Conservation (phyloP, 2,329 filamentous ascomycete genomes). For the Kalmusia sp. region DNA sequence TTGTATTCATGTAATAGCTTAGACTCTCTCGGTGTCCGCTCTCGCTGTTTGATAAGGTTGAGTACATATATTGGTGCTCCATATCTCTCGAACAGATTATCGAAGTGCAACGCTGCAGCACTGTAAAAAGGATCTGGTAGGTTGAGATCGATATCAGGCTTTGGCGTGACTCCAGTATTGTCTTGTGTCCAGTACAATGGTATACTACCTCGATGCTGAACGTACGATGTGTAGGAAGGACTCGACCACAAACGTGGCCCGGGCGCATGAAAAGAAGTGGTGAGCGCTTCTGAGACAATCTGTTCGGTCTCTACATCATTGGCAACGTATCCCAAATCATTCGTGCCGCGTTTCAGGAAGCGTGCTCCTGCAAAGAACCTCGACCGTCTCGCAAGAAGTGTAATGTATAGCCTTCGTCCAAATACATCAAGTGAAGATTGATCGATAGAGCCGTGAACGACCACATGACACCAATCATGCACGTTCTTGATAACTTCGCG, state of each 20-base stretch:
- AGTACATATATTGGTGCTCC: slow-evolving; percentile 90
- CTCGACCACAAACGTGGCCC: slow-evolving; percentile 85
- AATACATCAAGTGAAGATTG: slow-evolving; percentile 80
- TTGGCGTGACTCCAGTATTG: slow-evolving; percentile 91
- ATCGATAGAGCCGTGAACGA: slow-evolving; percentile 96
- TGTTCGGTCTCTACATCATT: slow-evolving; percentile 99
- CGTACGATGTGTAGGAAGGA: slow-evolving; percentile 92
- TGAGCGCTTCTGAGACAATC: slow-evolving; percentile 92
- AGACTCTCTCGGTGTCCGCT: slow-evolving; percentile 87
- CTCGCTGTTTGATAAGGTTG: slow-evolving; percentile 85
- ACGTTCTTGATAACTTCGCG: slow-evolving; percentile 74
- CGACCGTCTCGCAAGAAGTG: slow-evolving; percentile 90
- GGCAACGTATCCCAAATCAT: slow-evolving; percentile 93
- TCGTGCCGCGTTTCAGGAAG: slow-evolving; percentile 92
- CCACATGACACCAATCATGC: slow-evolving; percentile 94
- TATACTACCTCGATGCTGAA: slow-evolving; percentile 96
- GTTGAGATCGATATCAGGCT: slow-evolving; percentile 94
- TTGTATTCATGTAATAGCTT: slow-evolving; percentile 90
- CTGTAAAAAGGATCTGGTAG: slow-evolving; percentile 96
- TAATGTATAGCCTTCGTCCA: slow-evolving; percentile 87
- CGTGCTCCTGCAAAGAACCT: slow-evolving; percentile 92
- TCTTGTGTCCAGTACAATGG: slow-evolving; percentile 98
- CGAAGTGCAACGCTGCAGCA: slow-evolving; percentile 91
- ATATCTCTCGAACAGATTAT: slow-evolving; percentile 92
- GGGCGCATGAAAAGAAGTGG: slow-evolving; percentile 93